A percentile compares a stretch with the other conserved stretches of the same genome.
Evolutionary conservation across 2,329 filamentous ascomycete species (phyloP).

Genomic region (Penicillium sp.): DNA sequence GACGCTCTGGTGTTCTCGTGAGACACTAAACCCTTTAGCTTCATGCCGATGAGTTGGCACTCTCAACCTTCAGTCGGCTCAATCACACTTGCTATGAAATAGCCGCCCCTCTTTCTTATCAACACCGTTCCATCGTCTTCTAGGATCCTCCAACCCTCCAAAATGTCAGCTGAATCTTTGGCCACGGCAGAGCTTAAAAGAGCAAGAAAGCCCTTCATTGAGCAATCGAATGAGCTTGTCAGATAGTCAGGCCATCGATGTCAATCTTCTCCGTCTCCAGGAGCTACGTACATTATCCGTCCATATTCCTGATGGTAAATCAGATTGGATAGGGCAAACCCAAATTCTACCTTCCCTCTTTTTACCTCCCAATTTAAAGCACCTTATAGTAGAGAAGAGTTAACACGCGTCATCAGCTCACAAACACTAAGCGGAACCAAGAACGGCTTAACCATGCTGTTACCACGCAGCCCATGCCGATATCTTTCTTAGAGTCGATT

Average conservation of each 20-base stretch:
- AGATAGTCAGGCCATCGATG: background rate
- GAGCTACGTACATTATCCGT: constrained; percentile 1
- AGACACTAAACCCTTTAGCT: background rate
- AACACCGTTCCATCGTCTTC: background rate
- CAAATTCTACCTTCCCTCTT: constrained; percentile 5
- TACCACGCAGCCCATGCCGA: background rate
- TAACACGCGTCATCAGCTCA: background rate
- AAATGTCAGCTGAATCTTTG: constrained; percentile 1
- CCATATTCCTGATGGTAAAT: background rate
- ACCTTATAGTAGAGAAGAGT: background rate
- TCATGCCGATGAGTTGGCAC: background rate
- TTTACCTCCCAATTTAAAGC: constrained; percentile 1
- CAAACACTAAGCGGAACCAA: background rate
- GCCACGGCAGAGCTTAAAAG: background rate
- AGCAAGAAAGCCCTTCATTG: background rate
- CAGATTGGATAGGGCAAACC: background rate
- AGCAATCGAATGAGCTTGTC: too few relatives aligned
- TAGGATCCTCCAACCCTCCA: background rate
- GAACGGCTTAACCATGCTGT: background rate
- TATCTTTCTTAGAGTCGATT: constrained; percentile 5
- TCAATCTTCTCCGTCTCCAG: constrained; percentile 2
- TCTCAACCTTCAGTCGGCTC: background rate
- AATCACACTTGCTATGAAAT: background rate
- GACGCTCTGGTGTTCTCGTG: too few relatives aligned
- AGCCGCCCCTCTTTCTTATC: background rate